Evolutionary conservation across 495 filamentous ascomycete species (phyloP), one percentile per base, ranked within the genome.

Genomic region (Penicillium simplicissimum): DNA sequence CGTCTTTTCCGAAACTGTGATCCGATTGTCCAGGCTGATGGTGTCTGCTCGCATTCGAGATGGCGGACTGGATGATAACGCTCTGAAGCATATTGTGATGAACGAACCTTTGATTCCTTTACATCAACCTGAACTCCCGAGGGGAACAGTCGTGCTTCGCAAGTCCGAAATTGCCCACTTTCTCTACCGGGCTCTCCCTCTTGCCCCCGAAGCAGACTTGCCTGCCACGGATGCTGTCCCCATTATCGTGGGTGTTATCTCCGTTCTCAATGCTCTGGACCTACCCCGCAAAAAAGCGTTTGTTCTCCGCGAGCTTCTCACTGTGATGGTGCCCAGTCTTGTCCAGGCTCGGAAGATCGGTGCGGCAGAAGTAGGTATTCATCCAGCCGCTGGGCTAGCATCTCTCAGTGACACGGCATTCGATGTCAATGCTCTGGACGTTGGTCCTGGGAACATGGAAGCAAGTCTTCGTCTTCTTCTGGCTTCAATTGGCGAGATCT

Each of bases 291-390:
- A 96, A 72, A 96, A 96, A 70, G 92, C 89, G 3, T 84, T 97
- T 65, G 84, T 97, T 3, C 78, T 96, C 60, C 87, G 88, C 63
- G 93, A 97, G 67, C 81, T 96, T 56, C 79, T 98, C 8, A 84
- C 85, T n/a, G 85, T 90, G 34, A 79, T 97, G 58, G 89, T 95
- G 55, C 89, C 89, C 57, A 91, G 88, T 1, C 78, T 98, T 33
- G 88, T 96, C n/a, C 90, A 96, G 72, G 96, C 96, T 15, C 82
- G 95, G 40, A 97, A 96, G 57, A 82, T 92, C 57, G 92, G 93
- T 35, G 96, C 95, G 55, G 95, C 96, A 19, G 95, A 97, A 65
- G 88, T 94, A 58, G 95, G 96, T 5, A 89, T 98, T 47, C 95
- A 98, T 74, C 96, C 96, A 48, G 93, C 92, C 28, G 92, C 95